Conservation (phyloP, 768 basidiomycete species). For the Paxillus involutus region DNA sequence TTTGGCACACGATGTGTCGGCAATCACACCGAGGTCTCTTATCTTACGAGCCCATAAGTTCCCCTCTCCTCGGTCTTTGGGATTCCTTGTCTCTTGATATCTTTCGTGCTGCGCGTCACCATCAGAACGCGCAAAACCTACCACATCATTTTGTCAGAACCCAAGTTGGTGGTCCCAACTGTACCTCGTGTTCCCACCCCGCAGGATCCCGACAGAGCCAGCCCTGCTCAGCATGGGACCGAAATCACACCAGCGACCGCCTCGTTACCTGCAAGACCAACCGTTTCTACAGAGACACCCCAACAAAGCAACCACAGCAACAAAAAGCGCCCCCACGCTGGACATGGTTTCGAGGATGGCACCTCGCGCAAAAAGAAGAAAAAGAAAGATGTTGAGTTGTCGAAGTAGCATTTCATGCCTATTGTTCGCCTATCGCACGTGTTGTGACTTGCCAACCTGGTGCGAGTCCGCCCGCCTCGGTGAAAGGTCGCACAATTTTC, state of each 20-base stretch:
- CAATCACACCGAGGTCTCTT: constrained; percentile 63
- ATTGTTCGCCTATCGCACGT: too few relatives aligned
- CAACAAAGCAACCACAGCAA: not conserved
- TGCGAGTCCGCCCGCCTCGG: not conserved
- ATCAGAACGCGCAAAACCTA: constrained; percentile 81
- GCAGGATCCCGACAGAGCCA: not conserved
- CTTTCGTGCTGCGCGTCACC: not conserved
- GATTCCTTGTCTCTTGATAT: not conserved
- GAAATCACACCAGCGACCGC: not conserved
- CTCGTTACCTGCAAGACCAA: not conserved
- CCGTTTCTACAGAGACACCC: not conserved
- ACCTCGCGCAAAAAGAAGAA: constrained; percentile 22
- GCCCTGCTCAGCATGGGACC: not conserved
- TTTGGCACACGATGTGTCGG: constrained; percentile 59
- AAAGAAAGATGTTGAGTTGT: constrained; percentile 1
- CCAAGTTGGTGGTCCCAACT: constrained; percentile 58
- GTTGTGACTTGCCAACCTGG: too few relatives aligned
- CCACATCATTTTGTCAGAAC: constrained; percentile 76
- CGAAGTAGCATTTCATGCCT: constrained; percentile 6
- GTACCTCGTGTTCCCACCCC: not conserved
- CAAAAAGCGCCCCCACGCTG: constrained; percentile 20
- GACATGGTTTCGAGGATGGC: not conserved
- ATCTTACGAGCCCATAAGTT: constrained; percentile 73
- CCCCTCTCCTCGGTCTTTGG: not conserved
- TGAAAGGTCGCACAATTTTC: too few relatives aligned